These are phyloP conservation scores for Hypoxylon rubiginosum DNA, from an alignment of 2,329 filamentous ascomycete species.

Conservation along the genomic window DNA sequence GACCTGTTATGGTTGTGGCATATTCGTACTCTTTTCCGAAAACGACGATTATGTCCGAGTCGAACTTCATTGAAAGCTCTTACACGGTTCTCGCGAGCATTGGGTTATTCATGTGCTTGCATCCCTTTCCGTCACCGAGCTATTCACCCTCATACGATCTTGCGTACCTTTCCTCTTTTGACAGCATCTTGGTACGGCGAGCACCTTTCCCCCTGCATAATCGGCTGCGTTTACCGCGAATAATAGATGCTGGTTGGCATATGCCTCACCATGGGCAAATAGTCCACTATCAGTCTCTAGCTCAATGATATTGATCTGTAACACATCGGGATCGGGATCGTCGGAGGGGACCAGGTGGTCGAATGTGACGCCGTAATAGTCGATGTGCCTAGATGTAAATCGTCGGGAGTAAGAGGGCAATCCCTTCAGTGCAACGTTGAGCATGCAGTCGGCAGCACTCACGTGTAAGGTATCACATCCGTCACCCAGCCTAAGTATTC, in stretches of 20 bases:
- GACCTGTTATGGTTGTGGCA: too few relatives aligned
- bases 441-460: too few relatives aligned
- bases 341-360: constrained; percentile 55
- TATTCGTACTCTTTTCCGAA: too few relatives aligned
- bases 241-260: constrained; percentile 53
- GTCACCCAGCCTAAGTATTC: constrained; percentile 29
- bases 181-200: constrained; percentile 59
- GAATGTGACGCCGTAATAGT: constrained; percentile 60
- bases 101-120: too few relatives aligned
- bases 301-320: constrained; percentile 60
- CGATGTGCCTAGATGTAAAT: constrained; percentile 38
- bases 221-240: constrained; percentile 55
- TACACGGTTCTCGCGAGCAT: too few relatives aligned
- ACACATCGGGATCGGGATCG: constrained; percentile 56
- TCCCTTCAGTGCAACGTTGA: too few relatives aligned
- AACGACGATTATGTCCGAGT: neutral
- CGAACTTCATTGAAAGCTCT: too few relatives aligned
- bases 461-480: too few relatives aligned
- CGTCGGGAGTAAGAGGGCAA: neutral
- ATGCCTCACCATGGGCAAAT: constrained; percentile 42
- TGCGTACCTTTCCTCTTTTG: constrained; percentile 55
- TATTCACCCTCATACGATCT: constrained; percentile 53
- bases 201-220: constrained; percentile 56
- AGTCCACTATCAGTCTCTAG: constrained; percentile 50
- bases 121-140: neutral